These are phyloP conservation scores for Apiospora pterosperma DNA, from an alignment of 2,329 filamentous ascomycete species.

Conservation along the genomic window DNA sequence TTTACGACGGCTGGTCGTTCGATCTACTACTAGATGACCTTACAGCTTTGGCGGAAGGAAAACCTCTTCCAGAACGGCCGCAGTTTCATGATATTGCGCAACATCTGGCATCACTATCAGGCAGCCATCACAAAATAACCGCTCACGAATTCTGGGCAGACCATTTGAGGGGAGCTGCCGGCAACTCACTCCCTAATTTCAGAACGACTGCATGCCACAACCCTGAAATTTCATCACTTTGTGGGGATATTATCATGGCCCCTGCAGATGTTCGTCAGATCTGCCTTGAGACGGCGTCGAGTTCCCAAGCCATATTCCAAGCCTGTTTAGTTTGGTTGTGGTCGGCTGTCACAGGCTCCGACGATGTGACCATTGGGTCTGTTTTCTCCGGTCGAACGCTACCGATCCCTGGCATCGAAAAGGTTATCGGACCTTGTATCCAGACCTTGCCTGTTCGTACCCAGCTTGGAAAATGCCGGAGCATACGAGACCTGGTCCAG, in stretches of 20 bases:
- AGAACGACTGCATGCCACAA: conserved; percentile 32
- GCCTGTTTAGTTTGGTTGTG: conserved; percentile 66
- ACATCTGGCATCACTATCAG: conserved; percentile 29
- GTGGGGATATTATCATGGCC: conserved; percentile 30
- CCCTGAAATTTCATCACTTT: conserved; percentile 22
- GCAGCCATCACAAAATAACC: conserved; percentile 27
- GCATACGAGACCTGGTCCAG: conserved; percentile 58
- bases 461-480: conserved; percentile 48
- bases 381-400: conserved; percentile 80
- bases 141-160: conserved; percentile 68
- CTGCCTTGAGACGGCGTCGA: conserved; percentile 43
- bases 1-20: conserved; percentile 94
- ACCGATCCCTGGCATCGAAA: conserved; percentile 67
- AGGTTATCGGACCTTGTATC: conserved; percentile 77
- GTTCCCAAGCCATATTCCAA: conserved; percentile 73
- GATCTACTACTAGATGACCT: conserved; percentile 72
- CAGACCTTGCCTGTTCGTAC: conserved; percentile 70
- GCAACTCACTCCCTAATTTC: conserved; percentile 56
- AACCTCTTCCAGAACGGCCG: conserved; percentile 37
- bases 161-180: conserved; percentile 55
- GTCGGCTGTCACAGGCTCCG: conserved; percentile 57
- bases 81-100: conserved; percentile 59
- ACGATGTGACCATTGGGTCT: conserved; percentile 71
- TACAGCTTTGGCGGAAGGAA: conserved; percentile 39
- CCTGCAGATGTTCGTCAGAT: conserved; percentile 29